Percentiles rank a stretch among this genome's conserved stretches.
Conservation (phyloP, 169 alveolate genomes). For the Eimeria sp. region DNA sequence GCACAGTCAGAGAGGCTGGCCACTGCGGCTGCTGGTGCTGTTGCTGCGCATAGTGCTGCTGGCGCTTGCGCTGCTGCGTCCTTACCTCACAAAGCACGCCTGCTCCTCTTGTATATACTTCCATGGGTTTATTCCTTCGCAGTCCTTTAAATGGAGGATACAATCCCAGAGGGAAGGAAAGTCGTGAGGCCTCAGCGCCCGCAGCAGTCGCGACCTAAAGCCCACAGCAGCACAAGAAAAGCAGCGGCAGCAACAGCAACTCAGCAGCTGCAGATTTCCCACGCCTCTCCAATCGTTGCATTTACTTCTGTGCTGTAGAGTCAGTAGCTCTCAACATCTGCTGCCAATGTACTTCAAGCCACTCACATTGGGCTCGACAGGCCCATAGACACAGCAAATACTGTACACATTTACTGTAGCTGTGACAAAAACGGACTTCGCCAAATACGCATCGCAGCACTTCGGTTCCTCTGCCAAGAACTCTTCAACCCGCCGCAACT, state of each 20-base stretch:
- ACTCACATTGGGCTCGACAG: too few relatives aligned
- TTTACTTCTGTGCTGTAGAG: too few relatives aligned
- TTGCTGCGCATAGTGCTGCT: not conserved
- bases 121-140: not conserved
- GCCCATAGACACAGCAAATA: too few relatives aligned
- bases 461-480: not conserved
- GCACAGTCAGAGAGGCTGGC: not conserved
- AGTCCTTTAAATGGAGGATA: not conserved
- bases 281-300: not conserved
- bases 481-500: not conserved
- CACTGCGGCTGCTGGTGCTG: not conserved
- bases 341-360: too few relatives aligned
- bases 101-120: not conserved
- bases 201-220: constrained; percentile 18
- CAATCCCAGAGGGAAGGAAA: not conserved
- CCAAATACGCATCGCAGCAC: not conserved
- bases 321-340: too few relatives aligned
- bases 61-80: not conserved
- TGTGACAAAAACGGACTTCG: not conserved
- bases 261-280: not conserved
- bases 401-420: too few relatives aligned
- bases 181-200: constrained; percentile 7
- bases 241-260: constrained; percentile 26
- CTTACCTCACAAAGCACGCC: not conserved
- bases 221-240: not conserved